Evolutionary conservation across 441 rosid species (phyloP).

Genomic region (Erodium trifolium): DNA sequence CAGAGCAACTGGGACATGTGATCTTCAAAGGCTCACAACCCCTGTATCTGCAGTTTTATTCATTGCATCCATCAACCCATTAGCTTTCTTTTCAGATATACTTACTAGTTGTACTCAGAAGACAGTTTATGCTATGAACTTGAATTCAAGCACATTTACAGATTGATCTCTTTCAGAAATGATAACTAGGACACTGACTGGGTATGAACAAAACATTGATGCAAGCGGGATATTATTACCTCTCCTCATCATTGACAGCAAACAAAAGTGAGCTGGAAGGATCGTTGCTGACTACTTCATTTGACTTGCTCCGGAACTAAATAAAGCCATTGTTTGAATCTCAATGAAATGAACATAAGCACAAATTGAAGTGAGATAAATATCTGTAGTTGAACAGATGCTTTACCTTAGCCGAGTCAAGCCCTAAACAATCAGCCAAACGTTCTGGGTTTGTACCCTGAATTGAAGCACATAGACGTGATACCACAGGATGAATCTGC

Average conservation of each 20-base stretch:
- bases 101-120: background rate
- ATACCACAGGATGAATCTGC: conserved; percentile 96
- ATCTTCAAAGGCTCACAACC: conserved; percentile 67
- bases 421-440: conserved; percentile 93
- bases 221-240: conserved; percentile 34
- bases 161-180: conserved; percentile 1
- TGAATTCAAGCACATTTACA: background rate
- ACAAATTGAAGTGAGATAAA: background rate
- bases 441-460: conserved; percentile 96
- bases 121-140: background rate
- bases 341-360: conserved; percentile 8
- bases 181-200: background rate
- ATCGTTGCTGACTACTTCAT: conserved; percentile 38
- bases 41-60: conserved; percentile 47
- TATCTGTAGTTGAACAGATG: background rate
- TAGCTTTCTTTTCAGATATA: background rate
- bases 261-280: conserved; percentile 48
- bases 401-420: conserved; percentile 86
- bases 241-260: conserved; percentile 63
- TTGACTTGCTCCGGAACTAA: conserved; percentile 68
- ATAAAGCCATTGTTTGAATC: conserved; percentile 20
- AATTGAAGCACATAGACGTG: conserved; percentile 86
- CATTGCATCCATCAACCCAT: background rate
- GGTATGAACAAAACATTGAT: background rate
- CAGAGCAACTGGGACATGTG: conserved; percentile 83